Evolutionary conservation across 495 filamentous ascomycete species (phyloP), one percentile per base, ranked within the genome.

Genomic region (Annulohypoxylon nitens): DNA sequence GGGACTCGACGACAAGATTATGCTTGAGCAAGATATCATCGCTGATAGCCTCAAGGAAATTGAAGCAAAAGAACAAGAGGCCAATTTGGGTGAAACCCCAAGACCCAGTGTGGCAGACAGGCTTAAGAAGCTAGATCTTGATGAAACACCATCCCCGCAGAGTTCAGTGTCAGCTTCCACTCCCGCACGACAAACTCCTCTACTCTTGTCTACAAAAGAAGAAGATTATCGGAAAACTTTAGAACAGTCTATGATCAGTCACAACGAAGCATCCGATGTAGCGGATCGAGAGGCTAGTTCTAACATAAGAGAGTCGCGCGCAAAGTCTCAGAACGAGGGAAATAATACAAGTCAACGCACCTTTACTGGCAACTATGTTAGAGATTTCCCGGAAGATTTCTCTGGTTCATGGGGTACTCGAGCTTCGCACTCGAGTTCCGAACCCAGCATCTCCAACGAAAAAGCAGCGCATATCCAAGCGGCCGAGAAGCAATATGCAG

Each of bases 361-460:
- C 14, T 64, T 87, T 37, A 83, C 80, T 20, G 84, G 83, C 3
- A 84, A 82, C 58, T 83, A 79, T 69, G 78, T 79, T 10, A 81
- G 80, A 12, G 83, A 86, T 71, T 85, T 85, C 54, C 81, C 84
- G 0, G 82, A 84, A 51, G 84, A 86, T 2, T 83, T 83, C 59
- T 73, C 81, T 16, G 69, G 67, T 6, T 71, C 77, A n/a, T 85
- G 82, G 83, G 67, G 68, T 41, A 30, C 58, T 12, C 61, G 63
- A 50, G 50, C 57, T 23, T 65, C 72, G 14, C 48, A 36, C 25
- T 41, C 10, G 7, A 39, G n/a, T 33, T 20, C 26, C 14, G 60
- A 66, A 16, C 37, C 54, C 12, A 39, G 57, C 26, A 63, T 6
- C 3, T 65, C 62, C 53, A 59, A 50, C 30, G 41, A 68, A 53